phyloP scores from a whole-genome alignment of 2,329 filamentous ascomycete genomes.

The Elsinoe batatas region DNA sequence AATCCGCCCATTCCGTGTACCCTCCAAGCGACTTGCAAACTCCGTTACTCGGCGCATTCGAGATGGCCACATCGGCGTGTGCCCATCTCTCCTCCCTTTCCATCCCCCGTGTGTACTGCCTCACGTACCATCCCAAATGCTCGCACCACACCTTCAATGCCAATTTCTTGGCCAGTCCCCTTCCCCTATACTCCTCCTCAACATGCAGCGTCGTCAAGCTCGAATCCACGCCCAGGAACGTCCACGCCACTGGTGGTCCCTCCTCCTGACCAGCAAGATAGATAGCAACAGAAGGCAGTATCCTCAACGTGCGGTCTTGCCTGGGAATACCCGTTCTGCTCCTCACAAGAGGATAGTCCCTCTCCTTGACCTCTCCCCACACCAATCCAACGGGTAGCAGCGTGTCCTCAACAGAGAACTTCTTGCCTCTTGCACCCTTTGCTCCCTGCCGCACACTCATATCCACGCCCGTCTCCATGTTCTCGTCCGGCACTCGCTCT shows the following conservation, averaged over 20 bases:
- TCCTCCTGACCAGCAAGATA: constrained; percentile 30
- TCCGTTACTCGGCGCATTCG: constrained; percentile 50
- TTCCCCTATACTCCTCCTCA: constrained; percentile 49
- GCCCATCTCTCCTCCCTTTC: constrained; percentile 40
- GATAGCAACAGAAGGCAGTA: constrained; percentile 31
- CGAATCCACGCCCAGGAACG: constrained; percentile 52
- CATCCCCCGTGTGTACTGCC: constrained; percentile 22
- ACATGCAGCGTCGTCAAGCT: constrained; percentile 53
- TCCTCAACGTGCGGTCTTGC: constrained; percentile 37
- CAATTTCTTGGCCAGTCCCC: constrained; percentile 54
- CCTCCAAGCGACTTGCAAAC: constrained; percentile 56
- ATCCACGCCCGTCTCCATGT: constrained; percentile 3
- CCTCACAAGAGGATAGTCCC: constrained; percentile 48
- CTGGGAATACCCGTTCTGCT: constrained; percentile 48
- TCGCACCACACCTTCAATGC: constrained; percentile 49
- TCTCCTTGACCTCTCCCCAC: constrained; percentile 45
- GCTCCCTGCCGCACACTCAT: not conserved
- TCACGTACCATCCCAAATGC: constrained; percentile 33
- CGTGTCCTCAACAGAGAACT: constrained; percentile 23
- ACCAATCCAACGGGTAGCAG: constrained; percentile 39
- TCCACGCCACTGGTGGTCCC: constrained; percentile 53
- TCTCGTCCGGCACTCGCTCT: not conserved
- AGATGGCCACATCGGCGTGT: constrained; percentile 53
- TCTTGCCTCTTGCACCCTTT: not conserved
- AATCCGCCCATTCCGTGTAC: constrained; percentile 44